Evolutionary conservation across 225 moss, liverwort and hornwort species (phyloP).

Genomic region (Asterella californica): DNA sequence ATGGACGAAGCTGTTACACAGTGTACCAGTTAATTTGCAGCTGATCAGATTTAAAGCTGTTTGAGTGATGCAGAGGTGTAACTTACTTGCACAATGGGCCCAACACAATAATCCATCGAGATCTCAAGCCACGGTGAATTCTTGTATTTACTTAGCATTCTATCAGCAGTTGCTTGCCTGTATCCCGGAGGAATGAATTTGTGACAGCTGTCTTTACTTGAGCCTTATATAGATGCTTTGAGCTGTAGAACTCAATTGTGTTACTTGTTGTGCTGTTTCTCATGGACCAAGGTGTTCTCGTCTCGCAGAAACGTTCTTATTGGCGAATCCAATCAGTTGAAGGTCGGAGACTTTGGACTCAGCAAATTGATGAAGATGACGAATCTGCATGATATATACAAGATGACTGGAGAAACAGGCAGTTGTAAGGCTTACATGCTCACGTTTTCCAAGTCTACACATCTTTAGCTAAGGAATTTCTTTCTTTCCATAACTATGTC

Average conservation of each 20-base stretch:
- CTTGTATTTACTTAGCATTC: background rate
- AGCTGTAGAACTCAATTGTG: background rate
- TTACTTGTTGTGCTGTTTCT: background rate
- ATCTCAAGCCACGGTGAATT: slow-evolving; percentile 66
- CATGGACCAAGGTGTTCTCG: background rate
- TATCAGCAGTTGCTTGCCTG: background rate
- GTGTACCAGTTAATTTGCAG: background rate
- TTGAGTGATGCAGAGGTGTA: slow-evolving; percentile 48
- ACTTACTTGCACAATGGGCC: slow-evolving; percentile 73
- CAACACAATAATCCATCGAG: slow-evolving; percentile 75
- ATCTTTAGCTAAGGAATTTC: background rate
- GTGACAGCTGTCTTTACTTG: background rate
- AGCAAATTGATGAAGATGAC: slow-evolving; percentile 73
- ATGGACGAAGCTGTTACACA: background rate
- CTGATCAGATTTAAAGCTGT: background rate
- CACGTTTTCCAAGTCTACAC: background rate
- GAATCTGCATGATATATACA: slow-evolving; percentile 67
- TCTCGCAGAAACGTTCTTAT: slow-evolving; percentile 59
- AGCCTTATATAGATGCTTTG: background rate
- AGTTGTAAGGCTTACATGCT: slow-evolving; percentile 48
- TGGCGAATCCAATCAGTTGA: slow-evolving; percentile 62
- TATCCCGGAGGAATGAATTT: background rate
- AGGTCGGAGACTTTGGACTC: slow-evolving; percentile 82
- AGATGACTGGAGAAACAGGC: slow-evolving; percentile 92
- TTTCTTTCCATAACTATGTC: background rate